Base-by-base conservation (phyloP, 2,329 filamentous ascomycete species). In the Colletotrichum kahawae region DNA sequence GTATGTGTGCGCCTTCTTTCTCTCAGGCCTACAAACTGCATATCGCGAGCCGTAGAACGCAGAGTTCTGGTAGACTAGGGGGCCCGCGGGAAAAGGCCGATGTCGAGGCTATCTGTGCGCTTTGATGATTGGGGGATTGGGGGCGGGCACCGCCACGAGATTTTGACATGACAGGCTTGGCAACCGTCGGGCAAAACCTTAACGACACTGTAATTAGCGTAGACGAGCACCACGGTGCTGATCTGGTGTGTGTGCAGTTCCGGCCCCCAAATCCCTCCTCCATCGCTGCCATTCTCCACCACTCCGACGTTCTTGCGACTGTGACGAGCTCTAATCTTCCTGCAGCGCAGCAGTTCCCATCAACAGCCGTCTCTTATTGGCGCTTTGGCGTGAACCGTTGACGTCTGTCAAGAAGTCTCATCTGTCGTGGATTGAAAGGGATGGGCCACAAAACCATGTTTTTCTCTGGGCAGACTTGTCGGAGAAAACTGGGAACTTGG, bases 111-210 rank as follows among this genome's bases (percentile, higher is more conserved):
- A 56, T 67, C 65, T 36, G 60, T 4, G 33, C 67, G 67, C 66
- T 70, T 57, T 33, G 21, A 57, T 34, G 36, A 29, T 62, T n/a
- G 33, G 36, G 67, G 59, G 43, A 34, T 62, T 16, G 33, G 36
- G 67, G 59, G 43, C 21, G 54, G 59, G 43, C 21, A 38, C 54
- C 31, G 24, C 60, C 60, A 67, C 62, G 62, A 63, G 54, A 21
- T 67, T 56, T 72, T 72, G 63, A 72, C 63, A 48, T 72, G 68
- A 67, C 62, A 51, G 67, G 63, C 68, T 67, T 63, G 72, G 60
- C 68, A 51, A 48, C 59, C n/a, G 34, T 64, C 29, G 34, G 67
- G 48, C 71, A 38, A 74, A 74, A 74, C 71, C 31, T 67, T 63
- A 66, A 59, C 31, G 38, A 51, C 43, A 51, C 43, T 48, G 43